Conservation (phyloP, 1,284 basidiomycete genomes). For the Puccinia brachypodii region DNA sequence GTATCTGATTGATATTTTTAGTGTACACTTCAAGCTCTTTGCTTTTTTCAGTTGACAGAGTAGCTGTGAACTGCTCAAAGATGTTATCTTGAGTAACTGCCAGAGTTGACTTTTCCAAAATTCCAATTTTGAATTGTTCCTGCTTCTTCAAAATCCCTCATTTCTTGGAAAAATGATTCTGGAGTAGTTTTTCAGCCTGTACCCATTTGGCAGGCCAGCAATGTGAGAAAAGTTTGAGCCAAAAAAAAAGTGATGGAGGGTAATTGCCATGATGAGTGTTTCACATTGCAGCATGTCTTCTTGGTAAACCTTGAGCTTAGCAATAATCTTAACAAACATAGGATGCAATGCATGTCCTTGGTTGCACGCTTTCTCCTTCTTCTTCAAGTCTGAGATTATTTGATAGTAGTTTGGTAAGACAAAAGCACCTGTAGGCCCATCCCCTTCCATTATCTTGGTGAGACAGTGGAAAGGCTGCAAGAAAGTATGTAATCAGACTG, state of each 20-base stretch:
- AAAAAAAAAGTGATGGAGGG: background rate
- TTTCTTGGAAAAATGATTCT: background rate
- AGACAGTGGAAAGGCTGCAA: background rate
- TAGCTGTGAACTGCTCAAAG: background rate
- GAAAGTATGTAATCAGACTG: background rate
- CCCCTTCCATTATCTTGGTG: background rate
- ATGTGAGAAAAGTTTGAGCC: background rate
- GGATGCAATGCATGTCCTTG: background rate
- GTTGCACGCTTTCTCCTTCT: background rate
- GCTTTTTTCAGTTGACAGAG: background rate
- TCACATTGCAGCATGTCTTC: background rate
- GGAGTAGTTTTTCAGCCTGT: background rate
- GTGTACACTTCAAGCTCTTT: background rate
- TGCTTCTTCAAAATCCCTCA: background rate
- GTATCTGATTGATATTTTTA: background rate
- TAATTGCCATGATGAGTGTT: background rate
- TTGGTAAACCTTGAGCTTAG: background rate
- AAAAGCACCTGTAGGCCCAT: conserved; percentile 13
- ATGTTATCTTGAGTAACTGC: background rate
- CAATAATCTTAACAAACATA: background rate
- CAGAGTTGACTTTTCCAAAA: background rate
- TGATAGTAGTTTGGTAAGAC: background rate
- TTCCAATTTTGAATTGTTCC: background rate
- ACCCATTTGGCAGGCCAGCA: background rate
- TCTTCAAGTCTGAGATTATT: background rate